Conservation (phyloP, 805 yeast species). For the Yarrowia divulgata region DNA sequence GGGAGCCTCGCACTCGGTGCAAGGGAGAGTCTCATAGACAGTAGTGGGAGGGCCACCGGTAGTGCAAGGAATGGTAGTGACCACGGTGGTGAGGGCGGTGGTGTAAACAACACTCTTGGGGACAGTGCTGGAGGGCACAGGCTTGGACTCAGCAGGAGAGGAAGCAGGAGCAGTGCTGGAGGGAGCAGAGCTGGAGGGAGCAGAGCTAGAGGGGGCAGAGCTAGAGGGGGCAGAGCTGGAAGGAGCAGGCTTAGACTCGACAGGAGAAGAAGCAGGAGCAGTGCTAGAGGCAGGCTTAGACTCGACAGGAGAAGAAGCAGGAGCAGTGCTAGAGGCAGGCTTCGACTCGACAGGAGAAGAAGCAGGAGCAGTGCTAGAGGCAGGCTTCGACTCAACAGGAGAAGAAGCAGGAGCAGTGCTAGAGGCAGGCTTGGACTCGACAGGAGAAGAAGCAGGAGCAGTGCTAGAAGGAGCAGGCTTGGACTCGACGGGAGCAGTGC, state of each 20-base stretch:
- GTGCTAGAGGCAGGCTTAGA: background rate
- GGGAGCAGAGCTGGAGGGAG: background rate
- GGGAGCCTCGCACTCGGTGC: constrained; percentile 12
- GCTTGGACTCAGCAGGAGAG: background rate
- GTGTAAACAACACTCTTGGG: background rate
- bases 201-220: background rate
- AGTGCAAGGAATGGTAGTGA: constrained; percentile 19
- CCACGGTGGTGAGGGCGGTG: constrained; percentile 4
- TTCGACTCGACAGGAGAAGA: background rate
- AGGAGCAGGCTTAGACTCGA: constrained; percentile 2
- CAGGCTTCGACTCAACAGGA: background rate
- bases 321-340: background rate
- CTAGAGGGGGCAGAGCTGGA: background rate
- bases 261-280: background rate
- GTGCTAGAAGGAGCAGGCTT: background rate
- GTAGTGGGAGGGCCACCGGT: constrained; percentile 20
- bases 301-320: background rate
- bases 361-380: background rate
- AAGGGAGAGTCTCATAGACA: constrained; percentile 13
- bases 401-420: constrained; percentile 17
- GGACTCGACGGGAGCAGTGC: constrained; percentile 6
- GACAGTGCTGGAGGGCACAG: background rate
- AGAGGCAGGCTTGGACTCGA: constrained; percentile 1
- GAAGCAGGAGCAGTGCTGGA: background rate
- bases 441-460: background rate